Percentiles rank a stretch among this genome's conserved stretches.
phyloP scores from a whole-genome alignment of 1,284 basidiomycete species.

The Pterulicium gracile region DNA sequence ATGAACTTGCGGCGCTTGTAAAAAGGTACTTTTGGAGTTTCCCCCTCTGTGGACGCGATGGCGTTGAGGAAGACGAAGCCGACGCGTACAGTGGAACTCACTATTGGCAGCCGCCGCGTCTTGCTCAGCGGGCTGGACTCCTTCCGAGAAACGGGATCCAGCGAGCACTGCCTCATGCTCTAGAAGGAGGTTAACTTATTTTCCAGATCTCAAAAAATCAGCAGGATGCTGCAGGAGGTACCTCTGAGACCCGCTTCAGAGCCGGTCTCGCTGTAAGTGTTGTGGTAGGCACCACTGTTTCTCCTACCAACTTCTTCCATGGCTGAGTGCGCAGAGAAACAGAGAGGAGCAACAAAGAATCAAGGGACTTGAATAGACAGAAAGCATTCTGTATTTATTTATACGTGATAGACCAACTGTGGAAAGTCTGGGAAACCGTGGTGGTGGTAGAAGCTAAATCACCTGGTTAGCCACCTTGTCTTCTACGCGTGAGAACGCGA shows the following conservation, averaged over 20 bases:
- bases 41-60: constrained; percentile 11
- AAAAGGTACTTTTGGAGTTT: constrained; percentile 13
- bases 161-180: constrained; percentile 28
- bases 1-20: constrained; percentile 31
- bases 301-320: constrained; percentile 32
- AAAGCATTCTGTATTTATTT: too few species aligned
- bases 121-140: constrained; percentile 8
- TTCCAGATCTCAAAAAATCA: too few species aligned
- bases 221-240: too few species aligned
- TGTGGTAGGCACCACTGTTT: constrained; percentile 26
- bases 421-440: too few species aligned
- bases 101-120: too few species aligned
- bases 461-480: too few species aligned
- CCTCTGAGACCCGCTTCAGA: constrained; percentile 30
- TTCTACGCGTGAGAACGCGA: too few species aligned
- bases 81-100: neutral
- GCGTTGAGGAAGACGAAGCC: constrained; percentile 9
- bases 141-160: constrained; percentile 21
- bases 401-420: too few species aligned
- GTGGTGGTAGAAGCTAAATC: too few species aligned
- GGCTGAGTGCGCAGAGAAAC: constrained; percentile 12
- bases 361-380: too few species aligned
- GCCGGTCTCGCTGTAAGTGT: constrained; percentile 17
- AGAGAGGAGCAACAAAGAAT: constrained; percentile 6
- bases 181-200: constrained; percentile 15